phyloP scores from a whole-genome alignment of 176 grass and related monocot genomes.

The Lolium perenne region DNA sequence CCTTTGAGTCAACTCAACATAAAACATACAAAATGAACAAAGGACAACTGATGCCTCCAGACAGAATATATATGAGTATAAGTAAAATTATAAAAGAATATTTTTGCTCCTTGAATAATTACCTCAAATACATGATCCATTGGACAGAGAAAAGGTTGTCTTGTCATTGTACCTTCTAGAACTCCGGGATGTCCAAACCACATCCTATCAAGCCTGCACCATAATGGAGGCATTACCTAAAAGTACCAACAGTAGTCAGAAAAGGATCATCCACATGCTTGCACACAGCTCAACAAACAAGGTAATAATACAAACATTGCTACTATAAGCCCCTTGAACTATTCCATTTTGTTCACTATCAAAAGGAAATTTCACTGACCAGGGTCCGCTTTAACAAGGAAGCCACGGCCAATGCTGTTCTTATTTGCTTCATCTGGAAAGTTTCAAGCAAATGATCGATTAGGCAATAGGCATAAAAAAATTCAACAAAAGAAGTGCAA shows the following conservation, averaged over 20 bases:
- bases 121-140: constrained; percentile 99
- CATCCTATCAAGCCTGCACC: constrained; percentile 98
- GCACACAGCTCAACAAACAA: constrained; percentile 4
- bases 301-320: not conserved
- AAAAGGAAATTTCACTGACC: constrained; percentile 63
- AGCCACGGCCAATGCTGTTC: constrained; percentile 82
- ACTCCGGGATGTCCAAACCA: constrained; percentile 98
- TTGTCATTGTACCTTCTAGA: constrained; percentile 89
- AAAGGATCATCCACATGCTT: constrained; percentile 26
- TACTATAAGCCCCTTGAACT: not conserved
- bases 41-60: not conserved
- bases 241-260: constrained; percentile 54
- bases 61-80: constrained; percentile 5
- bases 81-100: not conserved
- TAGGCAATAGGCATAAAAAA: constrained; percentile 28
- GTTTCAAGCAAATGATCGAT: constrained; percentile 42
- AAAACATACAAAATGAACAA: constrained; percentile 26
- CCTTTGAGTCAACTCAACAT: constrained; percentile 17
- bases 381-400: constrained; percentile 79
- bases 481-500: not conserved
- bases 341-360: constrained; percentile 3
- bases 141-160: constrained; percentile 96
- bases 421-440: constrained; percentile 93
- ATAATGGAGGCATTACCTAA: constrained; percentile 99
- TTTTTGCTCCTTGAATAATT: constrained; percentile 14